phyloP scores from a whole-genome alignment of 2,329 filamentous ascomycete genomes.

The Tolypocladium amazonense region DNA sequence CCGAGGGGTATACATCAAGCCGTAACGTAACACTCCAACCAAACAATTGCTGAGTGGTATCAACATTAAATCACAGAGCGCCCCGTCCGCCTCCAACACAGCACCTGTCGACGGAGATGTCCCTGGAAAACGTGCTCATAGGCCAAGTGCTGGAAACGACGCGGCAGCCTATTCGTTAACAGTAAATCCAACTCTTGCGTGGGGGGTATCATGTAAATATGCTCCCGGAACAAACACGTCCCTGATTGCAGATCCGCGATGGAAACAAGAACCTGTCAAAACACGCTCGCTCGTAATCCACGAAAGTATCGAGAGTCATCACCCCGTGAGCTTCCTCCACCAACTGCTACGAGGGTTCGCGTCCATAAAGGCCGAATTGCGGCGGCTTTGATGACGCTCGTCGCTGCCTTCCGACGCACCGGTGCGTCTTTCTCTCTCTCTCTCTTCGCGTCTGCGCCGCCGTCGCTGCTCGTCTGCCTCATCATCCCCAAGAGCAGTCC shows the following conservation, averaged over 20 bases:
- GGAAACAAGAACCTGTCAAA: conserved; percentile 2
- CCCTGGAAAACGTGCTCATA: neutral
- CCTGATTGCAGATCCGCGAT: neutral
- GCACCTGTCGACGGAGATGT: neutral
- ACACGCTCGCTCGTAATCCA: conserved; percentile 7
- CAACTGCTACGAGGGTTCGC: conserved; percentile 42
- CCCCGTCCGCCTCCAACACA: neutral
- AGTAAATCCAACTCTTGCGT: neutral
- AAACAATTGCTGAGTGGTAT: neutral
- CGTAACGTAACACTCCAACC: neutral
- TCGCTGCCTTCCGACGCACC: conserved; percentile 31
- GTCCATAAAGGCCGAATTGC: conserved; percentile 32
- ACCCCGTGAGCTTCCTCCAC: conserved; percentile 47
- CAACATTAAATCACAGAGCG: neutral
- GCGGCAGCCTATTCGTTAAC: neutral
- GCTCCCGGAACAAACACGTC: neutral
- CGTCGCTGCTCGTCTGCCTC: conserved; percentile 32
- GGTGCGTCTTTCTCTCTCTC: conserved; percentile 19
- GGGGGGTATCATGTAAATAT: neutral
- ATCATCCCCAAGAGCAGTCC: conserved; percentile 29
- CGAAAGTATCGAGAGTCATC: conserved; percentile 2
- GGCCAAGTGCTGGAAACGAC: neutral
- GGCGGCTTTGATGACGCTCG: conserved; percentile 30
- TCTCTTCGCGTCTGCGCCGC: conserved; percentile 34
- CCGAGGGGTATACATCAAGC: neutral